A percentile compares a stretch with the other conserved stretches of the same genome.
Evolutionary conservation across 345 rosid genomes (phyloP).

Genomic region (Xanthoceras sorbifolium): DNA sequence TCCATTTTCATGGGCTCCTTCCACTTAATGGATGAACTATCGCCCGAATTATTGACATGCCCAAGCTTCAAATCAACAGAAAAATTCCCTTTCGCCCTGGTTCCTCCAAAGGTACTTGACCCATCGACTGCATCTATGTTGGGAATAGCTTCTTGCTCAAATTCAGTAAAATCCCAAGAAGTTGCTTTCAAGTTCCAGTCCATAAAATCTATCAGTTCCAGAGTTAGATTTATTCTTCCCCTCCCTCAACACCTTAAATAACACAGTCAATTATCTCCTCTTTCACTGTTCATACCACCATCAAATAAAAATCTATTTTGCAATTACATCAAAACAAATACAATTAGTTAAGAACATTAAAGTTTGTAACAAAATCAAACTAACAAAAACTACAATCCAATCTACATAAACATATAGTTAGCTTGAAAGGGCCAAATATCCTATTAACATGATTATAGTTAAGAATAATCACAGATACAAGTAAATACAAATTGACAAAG

Average conservation of each 20-base stretch:
- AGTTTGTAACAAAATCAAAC: conserved; percentile 5
- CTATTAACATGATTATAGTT: not conserved
- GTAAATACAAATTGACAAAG: not conserved
- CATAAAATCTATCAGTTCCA: conserved; percentile 42
- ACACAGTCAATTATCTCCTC: conserved; percentile 25
- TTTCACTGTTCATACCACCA: conserved; percentile 19
- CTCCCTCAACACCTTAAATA: conserved; percentile 24
- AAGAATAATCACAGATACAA: not conserved
- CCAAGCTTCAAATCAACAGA: conserved; percentile 86
- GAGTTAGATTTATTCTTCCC: conserved; percentile 10
- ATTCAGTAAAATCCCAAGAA: conserved; percentile 56
- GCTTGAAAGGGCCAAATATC: conserved; percentile 11
- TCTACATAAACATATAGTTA: not conserved
- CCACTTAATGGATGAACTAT: conserved; percentile 45
- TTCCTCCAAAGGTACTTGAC: conserved; percentile 42
- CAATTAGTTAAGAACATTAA: conserved; percentile 25
- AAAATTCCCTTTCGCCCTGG: conserved; percentile 40
- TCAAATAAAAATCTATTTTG: conserved; percentile 11
- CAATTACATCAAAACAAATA: conserved; percentile 21
- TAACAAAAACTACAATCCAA: not conserved
- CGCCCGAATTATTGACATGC: conserved; percentile 42
- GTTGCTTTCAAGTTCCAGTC: conserved; percentile 74
- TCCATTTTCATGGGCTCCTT: conserved; percentile 45
- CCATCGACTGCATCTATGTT: conserved; percentile 39
- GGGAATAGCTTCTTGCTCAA: conserved; percentile 51